These are phyloP conservation scores for Aspergillus sp. DNA, from an alignment of 2,329 filamentous ascomycete genomes.

Conservation along the genomic window DNA sequence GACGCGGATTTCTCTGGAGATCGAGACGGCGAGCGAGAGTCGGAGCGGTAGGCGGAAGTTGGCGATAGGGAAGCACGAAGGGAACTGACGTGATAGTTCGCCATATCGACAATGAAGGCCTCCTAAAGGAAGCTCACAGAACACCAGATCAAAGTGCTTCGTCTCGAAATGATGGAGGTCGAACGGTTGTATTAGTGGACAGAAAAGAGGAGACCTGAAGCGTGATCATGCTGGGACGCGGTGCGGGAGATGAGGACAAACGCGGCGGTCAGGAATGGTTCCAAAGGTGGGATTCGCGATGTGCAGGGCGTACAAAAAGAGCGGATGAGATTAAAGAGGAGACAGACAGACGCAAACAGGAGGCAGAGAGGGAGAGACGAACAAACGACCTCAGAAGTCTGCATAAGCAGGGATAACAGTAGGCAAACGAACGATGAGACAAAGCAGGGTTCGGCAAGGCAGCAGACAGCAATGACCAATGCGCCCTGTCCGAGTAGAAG, in stretches of 20 bases:
- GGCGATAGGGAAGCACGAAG: conserved; percentile 21
- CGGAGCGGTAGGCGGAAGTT: conserved; percentile 16
- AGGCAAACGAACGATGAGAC: no score
- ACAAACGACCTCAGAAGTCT: no score
- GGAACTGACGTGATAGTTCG: conserved; percentile 21
- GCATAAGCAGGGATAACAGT: no score
- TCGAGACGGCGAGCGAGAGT: conserved; percentile 27
- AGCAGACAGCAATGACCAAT: no score
- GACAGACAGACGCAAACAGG: no score
- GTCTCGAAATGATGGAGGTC: conserved; percentile 12
- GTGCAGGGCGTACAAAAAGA: no score
- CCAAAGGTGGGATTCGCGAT: no score
- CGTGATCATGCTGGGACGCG: conserved; percentile 29
- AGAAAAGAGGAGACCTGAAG: conserved; percentile 19
- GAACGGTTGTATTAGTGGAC: conserved; percentile 16
- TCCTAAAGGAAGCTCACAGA: conserved; percentile 8
- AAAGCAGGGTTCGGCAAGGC: no score
- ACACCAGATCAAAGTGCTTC: conserved; percentile 7
- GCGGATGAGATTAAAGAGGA: neutral
- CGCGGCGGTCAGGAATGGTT: no score
- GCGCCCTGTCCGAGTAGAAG: no score
- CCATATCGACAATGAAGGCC: conserved; percentile 20
- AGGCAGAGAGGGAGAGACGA: no score
- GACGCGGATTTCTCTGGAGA: conserved; percentile 28
- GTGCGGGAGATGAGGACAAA: conserved; percentile 6